phyloP scores from a whole-genome alignment of 768 basidiomycete genomes.

The Leccinum rimulosum region DNA sequence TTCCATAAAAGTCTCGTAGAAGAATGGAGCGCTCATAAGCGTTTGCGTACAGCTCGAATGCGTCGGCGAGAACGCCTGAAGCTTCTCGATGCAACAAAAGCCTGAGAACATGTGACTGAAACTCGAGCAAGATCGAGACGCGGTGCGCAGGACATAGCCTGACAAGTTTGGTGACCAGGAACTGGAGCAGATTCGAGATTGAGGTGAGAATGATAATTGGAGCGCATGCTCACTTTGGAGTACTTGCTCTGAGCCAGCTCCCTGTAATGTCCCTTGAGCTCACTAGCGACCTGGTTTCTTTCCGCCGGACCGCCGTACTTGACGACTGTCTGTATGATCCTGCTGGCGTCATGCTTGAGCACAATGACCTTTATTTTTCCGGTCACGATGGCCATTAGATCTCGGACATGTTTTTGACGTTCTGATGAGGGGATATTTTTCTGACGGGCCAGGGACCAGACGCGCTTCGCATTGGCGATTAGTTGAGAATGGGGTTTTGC shows the following conservation, averaged over 20 bases:
- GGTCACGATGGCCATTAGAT: conserved; percentile 72
- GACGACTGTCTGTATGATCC: conserved; percentile 78
- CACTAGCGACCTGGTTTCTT: conserved; percentile 75
- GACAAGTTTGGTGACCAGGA: conserved; percentile 78
- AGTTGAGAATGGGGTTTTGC: conserved; percentile 75
- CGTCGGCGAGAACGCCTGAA: conserved; percentile 77
- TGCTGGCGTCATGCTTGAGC: conserved; percentile 89
- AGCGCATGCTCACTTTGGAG: conserved; percentile 65
- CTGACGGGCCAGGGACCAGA: conserved; percentile 76
- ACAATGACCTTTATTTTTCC: conserved; percentile 85
- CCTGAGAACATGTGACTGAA: conserved; percentile 71
- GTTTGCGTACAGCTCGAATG: conserved; percentile 85
- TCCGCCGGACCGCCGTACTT: conserved; percentile 76
- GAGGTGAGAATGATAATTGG: background rate
- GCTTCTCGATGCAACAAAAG: conserved; percentile 86
- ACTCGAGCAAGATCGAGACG: conserved; percentile 71
- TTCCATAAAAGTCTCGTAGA: conserved; percentile 87
- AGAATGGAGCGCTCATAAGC: conserved; percentile 80
- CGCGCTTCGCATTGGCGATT: conserved; percentile 66
- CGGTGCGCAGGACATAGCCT: conserved; percentile 74
- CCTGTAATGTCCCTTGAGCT: conserved; percentile 78
- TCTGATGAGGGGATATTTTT: conserved; percentile 68
- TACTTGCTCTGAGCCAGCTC: conserved; percentile 85
- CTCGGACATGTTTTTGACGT: conserved; percentile 68
- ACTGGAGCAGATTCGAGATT: conserved; percentile 40